Conservation (phyloP, 75 land plant species). For the Pinus albicaulis region DNA sequence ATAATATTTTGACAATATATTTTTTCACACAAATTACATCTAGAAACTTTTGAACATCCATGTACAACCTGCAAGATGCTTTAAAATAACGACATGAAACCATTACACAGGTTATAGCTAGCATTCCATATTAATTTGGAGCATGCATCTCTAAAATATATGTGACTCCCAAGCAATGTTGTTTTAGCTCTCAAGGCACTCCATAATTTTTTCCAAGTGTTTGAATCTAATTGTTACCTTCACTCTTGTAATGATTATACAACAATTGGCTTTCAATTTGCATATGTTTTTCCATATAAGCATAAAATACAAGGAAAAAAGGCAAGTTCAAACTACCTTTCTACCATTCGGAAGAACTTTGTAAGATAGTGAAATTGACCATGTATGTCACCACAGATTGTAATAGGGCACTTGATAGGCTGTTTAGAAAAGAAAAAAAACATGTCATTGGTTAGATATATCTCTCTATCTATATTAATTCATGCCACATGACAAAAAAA, state of each 20-base stretch:
- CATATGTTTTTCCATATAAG: not conserved
- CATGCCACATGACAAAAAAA: not conserved
- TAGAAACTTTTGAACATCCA: not conserved
- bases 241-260: not conserved
- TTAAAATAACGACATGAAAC: not conserved
- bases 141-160: not conserved
- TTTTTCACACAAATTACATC: too few species aligned
- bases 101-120: too few species aligned
- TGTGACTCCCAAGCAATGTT: not conserved
- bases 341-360: conserved; percentile 95
- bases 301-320: not conserved
- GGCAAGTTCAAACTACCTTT: conserved; percentile 44
- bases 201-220: not conserved
- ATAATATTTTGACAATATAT: not conserved
- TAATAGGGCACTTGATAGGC: conserved; percentile 98
- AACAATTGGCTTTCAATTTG: not conserved
- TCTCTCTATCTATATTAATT: not conserved
- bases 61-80: not conserved
- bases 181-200: not conserved
- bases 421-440: conserved; percentile 21
- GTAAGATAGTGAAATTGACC: conserved; percentile 99
- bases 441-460: not conserved
- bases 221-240: not conserved
- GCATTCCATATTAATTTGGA: not conserved
- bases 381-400: conserved; percentile 95